These are phyloP conservation scores for Umbelopsis sp. DNA, from an alignment of 192 early-diverging fungal species.

Conservation along the genomic window DNA sequence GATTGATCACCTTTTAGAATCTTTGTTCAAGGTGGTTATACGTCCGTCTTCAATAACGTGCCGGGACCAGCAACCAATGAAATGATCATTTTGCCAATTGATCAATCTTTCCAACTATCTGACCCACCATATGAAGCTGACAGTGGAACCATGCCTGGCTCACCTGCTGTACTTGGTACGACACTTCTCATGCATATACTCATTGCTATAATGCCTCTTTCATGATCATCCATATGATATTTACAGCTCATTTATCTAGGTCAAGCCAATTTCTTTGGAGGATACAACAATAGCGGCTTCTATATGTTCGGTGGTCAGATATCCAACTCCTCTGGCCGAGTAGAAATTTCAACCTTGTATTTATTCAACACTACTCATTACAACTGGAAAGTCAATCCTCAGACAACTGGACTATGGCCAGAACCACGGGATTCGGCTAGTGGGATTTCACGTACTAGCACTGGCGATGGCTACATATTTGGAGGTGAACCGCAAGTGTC, in stretches of 20 bases:
- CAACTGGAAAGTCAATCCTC: background rate
- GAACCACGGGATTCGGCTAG: conserved; percentile 16
- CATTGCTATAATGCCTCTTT: too few relatives aligned
- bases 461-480: conserved; percentile 13
- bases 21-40: conserved; percentile 19
- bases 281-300: conserved; percentile 15
- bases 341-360: background rate
- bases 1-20: background rate
- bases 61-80: conserved; percentile 20
- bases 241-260: background rate
- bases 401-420: conserved; percentile 3
- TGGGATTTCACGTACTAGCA: background rate
- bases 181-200: background rate
- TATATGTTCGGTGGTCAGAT: conserved; percentile 21
- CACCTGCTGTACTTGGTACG: conserved; percentile 15
- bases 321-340: background rate
- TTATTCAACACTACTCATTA: conserved; percentile 17
- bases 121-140: conserved; percentile 5
- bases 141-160: conserved; percentile 11
- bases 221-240: too few relatives aligned
- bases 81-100: conserved; percentile 18
- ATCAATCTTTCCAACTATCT: background rate
- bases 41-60: background rate
- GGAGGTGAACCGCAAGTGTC: conserved; percentile 3
- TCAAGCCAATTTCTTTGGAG: conserved; percentile 10